Evolutionary conservation across 768 basidiomycete species (phyloP).

Genomic region (Omphalotus guepiniiformis): DNA sequence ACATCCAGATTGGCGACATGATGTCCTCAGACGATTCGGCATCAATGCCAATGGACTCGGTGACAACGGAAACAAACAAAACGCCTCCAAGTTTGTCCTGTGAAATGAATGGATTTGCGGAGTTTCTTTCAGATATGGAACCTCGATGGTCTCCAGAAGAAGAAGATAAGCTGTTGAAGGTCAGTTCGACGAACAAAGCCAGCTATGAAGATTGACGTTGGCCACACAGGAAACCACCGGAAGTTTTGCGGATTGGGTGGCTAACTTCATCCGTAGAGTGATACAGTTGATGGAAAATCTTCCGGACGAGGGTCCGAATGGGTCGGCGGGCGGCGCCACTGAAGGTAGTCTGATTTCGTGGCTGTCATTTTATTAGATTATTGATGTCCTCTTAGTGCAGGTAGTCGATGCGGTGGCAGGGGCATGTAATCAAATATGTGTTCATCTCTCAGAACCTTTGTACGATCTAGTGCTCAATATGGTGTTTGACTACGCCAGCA

Average conservation of each 20-base stretch:
- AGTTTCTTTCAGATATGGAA: constrained; percentile 33
- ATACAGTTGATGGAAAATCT: constrained; percentile 81
- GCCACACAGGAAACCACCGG: constrained; percentile 54
- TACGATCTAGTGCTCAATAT: constrained; percentile 81
- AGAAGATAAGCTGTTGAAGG: constrained; percentile 67
- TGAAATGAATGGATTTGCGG: constrained; percentile 34
- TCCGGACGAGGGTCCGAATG: constrained; percentile 73
- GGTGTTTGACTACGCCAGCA: constrained; percentile 79
- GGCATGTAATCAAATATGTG: constrained; percentile 74
- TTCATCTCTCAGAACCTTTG: constrained; percentile 67
- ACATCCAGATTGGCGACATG: constrained; percentile 71
- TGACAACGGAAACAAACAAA: too few relatives aligned
- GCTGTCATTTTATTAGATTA: constrained; percentile 2
- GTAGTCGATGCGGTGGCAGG: constrained; percentile 73
- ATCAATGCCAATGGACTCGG: constrained; percentile 7
- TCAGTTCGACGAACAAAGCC: constrained; percentile 12
- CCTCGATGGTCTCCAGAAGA: constrained; percentile 49
- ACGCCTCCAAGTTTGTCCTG: constrained; percentile 34
- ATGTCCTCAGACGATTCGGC: too few relatives aligned
- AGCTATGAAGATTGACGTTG: not conserved
- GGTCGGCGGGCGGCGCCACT: constrained; percentile 55
- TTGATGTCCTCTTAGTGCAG: constrained; percentile 41
- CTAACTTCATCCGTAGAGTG: constrained; percentile 74
- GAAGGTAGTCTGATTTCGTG: constrained; percentile 42
- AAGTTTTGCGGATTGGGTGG: constrained; percentile 78